phyloP scores from a whole-genome alignment of 2,329 filamentous ascomycete species.

The Cercospora nicotianae region DNA sequence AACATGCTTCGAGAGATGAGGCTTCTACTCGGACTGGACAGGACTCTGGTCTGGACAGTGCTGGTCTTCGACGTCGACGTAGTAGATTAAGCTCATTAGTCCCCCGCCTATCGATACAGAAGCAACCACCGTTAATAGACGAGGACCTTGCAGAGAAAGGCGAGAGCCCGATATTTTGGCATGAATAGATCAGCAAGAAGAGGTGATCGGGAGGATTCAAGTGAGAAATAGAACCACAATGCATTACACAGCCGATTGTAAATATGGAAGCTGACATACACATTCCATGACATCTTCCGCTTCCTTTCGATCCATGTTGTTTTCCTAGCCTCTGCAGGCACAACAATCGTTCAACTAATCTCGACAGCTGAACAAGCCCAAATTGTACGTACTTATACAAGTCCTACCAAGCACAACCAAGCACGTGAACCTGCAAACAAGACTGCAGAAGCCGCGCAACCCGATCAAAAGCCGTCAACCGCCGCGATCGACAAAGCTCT shows the following conservation, averaged over 20 bases:
- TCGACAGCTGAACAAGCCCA: neutral
- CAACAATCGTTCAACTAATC: neutral
- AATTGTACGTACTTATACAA: neutral
- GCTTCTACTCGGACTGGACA: neutral
- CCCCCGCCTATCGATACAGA: neutral
- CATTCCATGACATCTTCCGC: neutral
- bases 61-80: neutral
- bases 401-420: neutral
- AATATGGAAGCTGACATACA: neutral
- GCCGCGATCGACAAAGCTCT: neutral
- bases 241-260: neutral
- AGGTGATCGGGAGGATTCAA: neutral
- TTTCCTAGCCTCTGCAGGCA: neutral
- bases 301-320: neutral
- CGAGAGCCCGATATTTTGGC: neutral
- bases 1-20: neutral
- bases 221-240: neutral
- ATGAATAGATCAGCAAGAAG: neutral
- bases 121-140: neutral
- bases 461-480: constrained; percentile 5
- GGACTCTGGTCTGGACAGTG: neutral
- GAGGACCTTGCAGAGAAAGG: neutral
- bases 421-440: neutral
- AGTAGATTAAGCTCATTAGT: neutral
- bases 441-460: neutral